phyloP scores from a whole-genome alignment of 2,329 filamentous ascomycete species.

The Chrysosporium queenslandicum region DNA sequence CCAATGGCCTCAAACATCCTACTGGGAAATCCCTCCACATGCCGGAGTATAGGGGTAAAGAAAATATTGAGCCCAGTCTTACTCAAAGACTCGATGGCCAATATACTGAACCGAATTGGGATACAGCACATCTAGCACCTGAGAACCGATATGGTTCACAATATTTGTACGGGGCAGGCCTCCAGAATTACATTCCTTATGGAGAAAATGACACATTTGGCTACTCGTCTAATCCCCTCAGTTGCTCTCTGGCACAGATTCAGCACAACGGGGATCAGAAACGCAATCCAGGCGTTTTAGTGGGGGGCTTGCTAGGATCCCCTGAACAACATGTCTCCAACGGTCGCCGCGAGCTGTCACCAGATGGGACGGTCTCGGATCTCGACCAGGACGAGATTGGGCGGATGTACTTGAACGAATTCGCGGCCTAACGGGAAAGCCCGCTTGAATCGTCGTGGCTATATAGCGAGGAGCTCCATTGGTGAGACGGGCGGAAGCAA shows the following conservation, averaged over 20 bases:
- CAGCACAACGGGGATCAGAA: constrained; percentile 7
- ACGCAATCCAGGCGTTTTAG: constrained; percentile 4
- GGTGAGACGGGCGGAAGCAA: not conserved
- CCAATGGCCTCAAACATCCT: not conserved
- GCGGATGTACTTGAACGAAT: constrained; percentile 25
- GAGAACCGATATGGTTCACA: constrained; percentile 21
- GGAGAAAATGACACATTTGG: constrained; percentile 22
- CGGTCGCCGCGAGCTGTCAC: constrained; percentile 20
- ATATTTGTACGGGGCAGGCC: constrained; percentile 23
- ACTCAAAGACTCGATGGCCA: constrained; percentile 20
- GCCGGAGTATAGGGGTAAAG: constrained; percentile 23
- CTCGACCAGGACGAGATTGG: constrained; percentile 28
- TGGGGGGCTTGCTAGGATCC: constrained; percentile 10
- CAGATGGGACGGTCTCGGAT: constrained; percentile 30
- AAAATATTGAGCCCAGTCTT: constrained; percentile 32
- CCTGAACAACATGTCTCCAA: constrained; percentile 17
- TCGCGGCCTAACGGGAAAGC: constrained; percentile 8
- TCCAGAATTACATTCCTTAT: constrained; percentile 21
- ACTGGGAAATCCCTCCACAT: constrained; percentile 13
- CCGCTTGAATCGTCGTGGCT: not conserved
- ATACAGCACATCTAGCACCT: constrained; percentile 13
- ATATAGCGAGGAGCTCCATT: not conserved
- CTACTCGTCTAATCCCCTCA: constrained; percentile 29
- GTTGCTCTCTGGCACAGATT: constrained; percentile 21
- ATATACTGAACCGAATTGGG: constrained; percentile 23